Base-by-base conservation (phyloP, 139 green algal genomes). In the Chlorella sp. region DNA sequence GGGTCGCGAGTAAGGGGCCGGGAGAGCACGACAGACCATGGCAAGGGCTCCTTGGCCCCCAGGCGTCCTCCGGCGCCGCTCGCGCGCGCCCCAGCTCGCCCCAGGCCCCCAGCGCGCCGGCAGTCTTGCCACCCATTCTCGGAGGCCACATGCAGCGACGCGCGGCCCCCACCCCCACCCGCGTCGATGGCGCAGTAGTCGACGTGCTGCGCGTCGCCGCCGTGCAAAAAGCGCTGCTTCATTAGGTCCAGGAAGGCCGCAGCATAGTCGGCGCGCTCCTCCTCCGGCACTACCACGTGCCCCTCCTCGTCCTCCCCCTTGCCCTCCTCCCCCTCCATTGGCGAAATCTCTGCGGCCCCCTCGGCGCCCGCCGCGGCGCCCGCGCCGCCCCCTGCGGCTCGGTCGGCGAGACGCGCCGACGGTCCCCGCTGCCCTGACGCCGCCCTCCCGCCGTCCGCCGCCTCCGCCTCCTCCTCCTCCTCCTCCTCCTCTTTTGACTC, bases 201-300 rank as follows among this genome's bases (percentile, higher is more conserved):
- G 15, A 87, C 66, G 7, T 62, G 64, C 2, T 43, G 46, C n/a
- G n/a, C n/a, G 35, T 95, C 90, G 46, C 83, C 46, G 12, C 90
- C 90, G 38, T 58, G 53, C 15, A 97, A 67, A 43, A 97, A 97
- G 2, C 83, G 56, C 41, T 83, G 61, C 74, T 92, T 74, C 92
- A 97, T 97, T 29, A 91, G 66, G 27, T 87, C 74, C 62, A 87
- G 27, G 19, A 95, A 93, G 1, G 89, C 80, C 7, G 76, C 77
- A 0, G 76, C 65, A 43, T 84, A 63, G 40, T 80, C 61, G 0
- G n/a, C 41, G 12, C 40, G 38, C 53, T 75, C 69, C 53, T 65
- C 69, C n/a, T 63, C 38, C 9, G 69, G 43, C 4, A 75, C 66
- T 27, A 23, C 48, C 7, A 45, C 17, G 35, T 43, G 45, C 23